Percentiles rank a stretch among this genome's conserved stretches.
phyloP scores from a whole-genome alignment of 495 filamentous ascomycete genomes.

The Lophium mytilinum region DNA sequence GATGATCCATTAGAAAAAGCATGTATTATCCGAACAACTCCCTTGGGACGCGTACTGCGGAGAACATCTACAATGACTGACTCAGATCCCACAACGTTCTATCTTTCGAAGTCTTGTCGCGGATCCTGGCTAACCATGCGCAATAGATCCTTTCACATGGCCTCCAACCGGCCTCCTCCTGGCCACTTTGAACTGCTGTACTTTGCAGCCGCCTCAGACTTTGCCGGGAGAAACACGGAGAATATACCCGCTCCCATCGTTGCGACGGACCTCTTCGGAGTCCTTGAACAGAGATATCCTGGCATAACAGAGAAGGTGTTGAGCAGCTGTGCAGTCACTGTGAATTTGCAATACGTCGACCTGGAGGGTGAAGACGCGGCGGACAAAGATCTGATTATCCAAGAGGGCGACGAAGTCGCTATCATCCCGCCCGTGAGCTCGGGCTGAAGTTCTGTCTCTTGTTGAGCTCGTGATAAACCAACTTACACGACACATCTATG shows the following conservation, averaged over 20 bases:
- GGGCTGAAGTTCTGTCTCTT: constrained; percentile 38
- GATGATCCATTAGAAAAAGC: constrained; percentile 46
- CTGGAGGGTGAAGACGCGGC: constrained; percentile 39
- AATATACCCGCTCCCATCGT: constrained; percentile 50
- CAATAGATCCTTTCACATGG: constrained; percentile 90
- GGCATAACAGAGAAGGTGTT: constrained; percentile 72
- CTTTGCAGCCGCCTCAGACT: constrained; percentile 21
- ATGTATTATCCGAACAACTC: constrained; percentile 60
- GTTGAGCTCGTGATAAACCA: too few species aligned
- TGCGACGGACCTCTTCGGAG: constrained; percentile 48
- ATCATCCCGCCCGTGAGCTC: constrained; percentile 97
- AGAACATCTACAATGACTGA: background rate
- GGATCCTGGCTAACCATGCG: constrained; percentile 26
- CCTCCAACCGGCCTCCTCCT: constrained; percentile 39
- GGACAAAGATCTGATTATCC: constrained; percentile 42
- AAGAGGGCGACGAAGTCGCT: constrained; percentile 80
- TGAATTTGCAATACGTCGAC: constrained; percentile 87
- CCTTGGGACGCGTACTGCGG: constrained; percentile 30
- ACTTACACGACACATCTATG: background rate
- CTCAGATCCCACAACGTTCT: background rate
- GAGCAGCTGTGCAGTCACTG: constrained; percentile 67
- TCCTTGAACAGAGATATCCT: constrained; percentile 69
- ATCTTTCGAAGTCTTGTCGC: too few species aligned
- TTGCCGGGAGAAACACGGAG: constrained; percentile 29
- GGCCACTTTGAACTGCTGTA: constrained; percentile 24